Base-by-base conservation (phyloP, 495 filamentous ascomycete genomes). In the Diplogelasinospora grovesii region DNA sequence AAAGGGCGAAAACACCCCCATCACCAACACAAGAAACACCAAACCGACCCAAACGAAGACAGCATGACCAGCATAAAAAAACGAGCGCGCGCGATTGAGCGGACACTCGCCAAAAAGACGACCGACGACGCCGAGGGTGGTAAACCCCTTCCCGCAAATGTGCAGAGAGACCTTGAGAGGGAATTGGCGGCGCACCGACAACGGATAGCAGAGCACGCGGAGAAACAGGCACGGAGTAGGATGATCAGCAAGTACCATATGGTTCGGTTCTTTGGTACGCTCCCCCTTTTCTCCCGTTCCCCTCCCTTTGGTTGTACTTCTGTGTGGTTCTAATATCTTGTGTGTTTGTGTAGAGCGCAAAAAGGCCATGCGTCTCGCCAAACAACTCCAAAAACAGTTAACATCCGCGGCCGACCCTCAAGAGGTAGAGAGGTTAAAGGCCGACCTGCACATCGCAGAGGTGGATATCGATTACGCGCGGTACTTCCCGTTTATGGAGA, bases 231-330 rank as follows among this genome's bases (percentile, higher is more conserved):
- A 36, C 75, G 82, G 45, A 74, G 77, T 45, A 71, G 75, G 39
- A 83, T 94, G 74, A 89, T 90, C 35, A 75, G 71, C 56, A 87
- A 79, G 52, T 98, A 95, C 56, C 90, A 95, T 57, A 95, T 92
- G 77, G 84, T 96, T 18, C 72, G 92, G 34, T 98, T 98, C 59
- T 86, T 83, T 73, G 74, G 89, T 85, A 60, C 36, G 71, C 55
- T 10, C n/a, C 5, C 29, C 8, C 2, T 22, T 41, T 2, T n/a
- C n/a, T n/a, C n/a, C n/a, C n/a, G n/a, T n/a, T n/a, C n/a, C n/a
- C n/a, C n/a, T n/a, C n/a, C n/a, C n/a, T n/a, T n/a, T n/a, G n/a
- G n/a, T n/a, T 8, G 23, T 16, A 23, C 35, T 50, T 26, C 45
- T 13, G 13, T 9, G 24, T 27, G n/a, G 25, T 13, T 8, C 13